phyloP scores from a whole-genome alignment of 805 yeast species.

The Naumovozyma castellii region DNA sequence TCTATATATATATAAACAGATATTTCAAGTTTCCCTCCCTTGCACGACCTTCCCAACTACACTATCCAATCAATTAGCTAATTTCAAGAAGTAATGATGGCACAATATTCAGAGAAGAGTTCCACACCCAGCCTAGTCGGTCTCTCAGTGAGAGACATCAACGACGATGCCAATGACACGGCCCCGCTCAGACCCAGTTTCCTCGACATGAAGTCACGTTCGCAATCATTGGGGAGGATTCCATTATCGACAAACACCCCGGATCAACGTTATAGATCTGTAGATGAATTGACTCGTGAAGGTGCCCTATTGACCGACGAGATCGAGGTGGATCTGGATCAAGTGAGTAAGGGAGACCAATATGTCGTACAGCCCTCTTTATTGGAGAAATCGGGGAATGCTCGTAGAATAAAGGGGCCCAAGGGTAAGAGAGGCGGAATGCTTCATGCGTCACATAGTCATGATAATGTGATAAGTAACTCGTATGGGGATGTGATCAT shows the following conservation, averaged over 20 bases:
- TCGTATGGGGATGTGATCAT: slow-evolving; percentile 25
- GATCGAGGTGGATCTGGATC: slow-evolving; percentile 18
- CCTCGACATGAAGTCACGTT: not conserved
- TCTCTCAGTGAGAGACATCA: slow-evolving; percentile 21
- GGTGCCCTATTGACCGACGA: slow-evolving; percentile 31
- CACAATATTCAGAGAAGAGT: not conserved
- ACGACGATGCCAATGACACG: slow-evolving; percentile 8
- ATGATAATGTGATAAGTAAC: slow-evolving; percentile 16
- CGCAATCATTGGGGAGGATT: not conserved
- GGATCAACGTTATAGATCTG: slow-evolving; percentile 20
- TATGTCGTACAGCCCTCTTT: slow-evolving; percentile 4
- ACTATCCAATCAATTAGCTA: no score
- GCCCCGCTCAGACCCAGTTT: not conserved
- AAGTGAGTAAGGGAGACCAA: slow-evolving; percentile 21
- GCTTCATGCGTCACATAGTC: slow-evolving; percentile 1
- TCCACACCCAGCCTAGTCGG: slow-evolving; percentile 24
- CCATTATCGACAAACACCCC: not conserved
- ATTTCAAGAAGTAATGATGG: not conserved
- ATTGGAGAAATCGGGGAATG: not conserved
- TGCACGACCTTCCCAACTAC: no score
- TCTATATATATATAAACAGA: no score
- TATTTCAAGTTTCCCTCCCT: no score
- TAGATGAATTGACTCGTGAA: slow-evolving; percentile 28
- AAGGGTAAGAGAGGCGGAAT: no score
- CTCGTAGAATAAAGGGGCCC: no score